Evolutionary conservation across 768 basidiomycete genomes (phyloP).

Genomic region (Termitomyces sp.): DNA sequence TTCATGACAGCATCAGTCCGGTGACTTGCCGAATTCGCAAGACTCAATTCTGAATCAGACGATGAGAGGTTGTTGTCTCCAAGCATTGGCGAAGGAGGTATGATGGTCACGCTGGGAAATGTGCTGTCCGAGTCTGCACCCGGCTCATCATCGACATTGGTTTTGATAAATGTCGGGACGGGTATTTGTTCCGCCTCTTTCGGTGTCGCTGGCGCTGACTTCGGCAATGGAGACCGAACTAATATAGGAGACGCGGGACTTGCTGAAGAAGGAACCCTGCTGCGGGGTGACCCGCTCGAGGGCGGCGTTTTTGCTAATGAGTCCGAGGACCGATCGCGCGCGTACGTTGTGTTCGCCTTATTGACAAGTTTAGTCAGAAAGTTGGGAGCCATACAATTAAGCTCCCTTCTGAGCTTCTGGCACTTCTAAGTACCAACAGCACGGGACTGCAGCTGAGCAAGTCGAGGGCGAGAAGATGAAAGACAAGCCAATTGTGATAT

Average conservation of each 20-base stretch:
- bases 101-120: conserved; percentile 37
- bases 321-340: conserved; percentile 27
- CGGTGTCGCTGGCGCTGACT: conserved; percentile 2
- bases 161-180: conserved; percentile 18
- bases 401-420: conserved; percentile 2
- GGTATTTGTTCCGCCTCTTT: conserved; percentile 4
- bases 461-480: background rate
- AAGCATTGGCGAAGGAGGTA: conserved; percentile 39
- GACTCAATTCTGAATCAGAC: conserved; percentile 20
- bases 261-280: conserved; percentile 18
- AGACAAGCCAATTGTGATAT: background rate
- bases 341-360: conserved; percentile 17
- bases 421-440: background rate
- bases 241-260: conserved; percentile 7
- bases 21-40: conserved; percentile 10
- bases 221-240: conserved; percentile 4
- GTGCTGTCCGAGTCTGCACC: conserved; percentile 24
- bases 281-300: conserved; percentile 15
- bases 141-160: conserved; percentile 13
- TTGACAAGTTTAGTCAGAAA: conserved; percentile 36
- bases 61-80: conserved; percentile 19
- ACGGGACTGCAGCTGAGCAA: background rate
- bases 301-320: conserved; percentile 21
- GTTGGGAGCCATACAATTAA: conserved; percentile 27
- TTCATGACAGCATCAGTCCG: conserved; percentile 15